phyloP scores from a whole-genome alignment of 2,329 filamentous ascomycete species.

The Talaromyces sp. region DNA sequence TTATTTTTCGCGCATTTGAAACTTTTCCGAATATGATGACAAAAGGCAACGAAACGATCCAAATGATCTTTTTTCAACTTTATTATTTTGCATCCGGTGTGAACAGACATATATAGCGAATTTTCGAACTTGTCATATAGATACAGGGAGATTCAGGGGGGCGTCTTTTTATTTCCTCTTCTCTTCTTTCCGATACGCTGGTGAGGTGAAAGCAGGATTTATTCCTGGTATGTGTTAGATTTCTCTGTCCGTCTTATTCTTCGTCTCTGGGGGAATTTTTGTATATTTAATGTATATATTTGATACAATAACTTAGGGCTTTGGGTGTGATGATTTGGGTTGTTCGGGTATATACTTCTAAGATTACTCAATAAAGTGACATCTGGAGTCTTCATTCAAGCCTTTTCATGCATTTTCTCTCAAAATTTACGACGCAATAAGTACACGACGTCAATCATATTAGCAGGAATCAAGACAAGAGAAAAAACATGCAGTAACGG shows the following conservation, averaged over 20 bases:
- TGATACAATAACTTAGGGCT: neutral
- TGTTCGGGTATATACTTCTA: neutral
- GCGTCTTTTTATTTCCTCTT: neutral
- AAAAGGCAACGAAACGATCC: slow-evolving; percentile 1
- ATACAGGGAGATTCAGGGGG: neutral
- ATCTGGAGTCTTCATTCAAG: neutral
- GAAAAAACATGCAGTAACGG: neutral
- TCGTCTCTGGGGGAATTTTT: neutral
- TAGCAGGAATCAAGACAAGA: neutral
- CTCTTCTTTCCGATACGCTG: neutral
- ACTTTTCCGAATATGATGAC: neutral
- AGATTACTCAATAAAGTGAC: neutral
- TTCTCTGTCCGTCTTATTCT: neutral
- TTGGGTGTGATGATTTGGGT: neutral
- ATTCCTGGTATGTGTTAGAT: neutral
- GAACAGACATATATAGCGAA: neutral
- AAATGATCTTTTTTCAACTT: neutral
- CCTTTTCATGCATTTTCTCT: neutral
- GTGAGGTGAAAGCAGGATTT: no score
- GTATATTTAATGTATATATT: slow-evolving; percentile 4
- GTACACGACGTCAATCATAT: neutral
- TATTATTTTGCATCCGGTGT: neutral
- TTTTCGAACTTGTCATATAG: neutral
- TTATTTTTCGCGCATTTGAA: neutral
- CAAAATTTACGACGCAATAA: neutral